Base-by-base conservation (phyloP, 345 rosid genomes). In the Eucalyptus tenuipes region DNA sequence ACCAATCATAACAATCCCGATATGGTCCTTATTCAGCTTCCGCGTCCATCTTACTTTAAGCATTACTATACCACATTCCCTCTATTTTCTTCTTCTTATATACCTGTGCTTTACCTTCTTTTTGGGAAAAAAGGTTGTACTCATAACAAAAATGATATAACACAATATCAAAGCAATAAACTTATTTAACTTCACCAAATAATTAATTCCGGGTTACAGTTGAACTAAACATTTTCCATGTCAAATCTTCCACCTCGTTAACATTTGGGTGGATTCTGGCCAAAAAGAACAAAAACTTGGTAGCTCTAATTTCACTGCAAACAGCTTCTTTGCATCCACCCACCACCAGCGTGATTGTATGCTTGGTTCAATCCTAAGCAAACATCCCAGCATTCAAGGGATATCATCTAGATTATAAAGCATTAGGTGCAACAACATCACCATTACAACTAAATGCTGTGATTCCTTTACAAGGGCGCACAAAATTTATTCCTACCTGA, bases 401-500 rank as follows among this genome's bases (percentile, higher is more conserved):
- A 86, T 52, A 40, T 86, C 59, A 86, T 37, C 61, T 49, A 86
- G 61, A 86, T 40, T 49, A 27, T 18, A 86, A 33, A 45, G 55
- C 49, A 64, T 87, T 27, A 59, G 27, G 12, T 49, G 86, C 49
- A 48, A 47, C 84, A 49, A 85, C 88, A 88, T 75, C 87, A 88
- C 48, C 82, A 16, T 68, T 86, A 45, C 44, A 85, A 75, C 85
- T 75, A 18, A 75, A 75, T 40, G 29, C 82, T 10, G 82, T 10
- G 13, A 20, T 40, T 40, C 82, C 82, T 37, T 75, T 20, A 37
- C 27, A 20, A 10, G 47, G 9, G 20, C 3, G 2, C 47, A 11
- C 29, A 3, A 20, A 85, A 89, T 48, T 80, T 64, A 31, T 85
- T 86, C 89, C 52, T 90, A 98, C 99, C 99, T 94, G 94, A 98